Conservation (phyloP, 2,329 filamentous ascomycete species). For the Pseudogymnoascus sp. region DNA sequence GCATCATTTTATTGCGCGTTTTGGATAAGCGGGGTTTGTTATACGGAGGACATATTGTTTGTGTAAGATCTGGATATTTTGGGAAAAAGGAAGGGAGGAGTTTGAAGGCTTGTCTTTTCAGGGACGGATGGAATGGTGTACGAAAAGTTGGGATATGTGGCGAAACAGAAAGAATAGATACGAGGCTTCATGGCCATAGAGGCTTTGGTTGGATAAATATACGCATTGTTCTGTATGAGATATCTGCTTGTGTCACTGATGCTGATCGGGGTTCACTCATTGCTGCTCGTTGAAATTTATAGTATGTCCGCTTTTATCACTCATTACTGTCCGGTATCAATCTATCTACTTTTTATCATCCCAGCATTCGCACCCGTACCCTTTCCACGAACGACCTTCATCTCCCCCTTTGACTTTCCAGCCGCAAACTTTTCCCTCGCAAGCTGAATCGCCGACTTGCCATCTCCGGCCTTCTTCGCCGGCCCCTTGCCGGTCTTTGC, state of each 20-base stretch:
- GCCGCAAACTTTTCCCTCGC: conserved; percentile 26
- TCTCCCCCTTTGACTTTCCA: conserved; percentile 17
- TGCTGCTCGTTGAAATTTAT: no score
- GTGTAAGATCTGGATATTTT: not conserved
- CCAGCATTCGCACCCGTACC: conserved; percentile 7
- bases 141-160: not conserved
- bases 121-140: not conserved
- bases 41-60: not conserved
- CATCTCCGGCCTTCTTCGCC: conserved; percentile 12
- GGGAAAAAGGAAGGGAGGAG: not conserved
- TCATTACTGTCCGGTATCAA: no score
- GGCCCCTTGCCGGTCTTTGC: not conserved
- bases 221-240: no score
- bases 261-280: no score
- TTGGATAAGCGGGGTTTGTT: not conserved
- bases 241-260: no score
- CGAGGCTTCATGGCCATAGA: not conserved
- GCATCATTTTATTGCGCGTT: not conserved
- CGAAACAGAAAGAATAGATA: not conserved
- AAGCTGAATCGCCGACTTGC: conserved; percentile 25
- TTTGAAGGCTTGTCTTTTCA: not conserved
- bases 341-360: conserved; percentile 2
- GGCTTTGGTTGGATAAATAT: not conserved
- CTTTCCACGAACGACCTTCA: conserved; percentile 1
- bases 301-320: no score